Percentiles rank a stretch among this genome's conserved stretches.
Conservation (phyloP, 139 green algal genomes). For the Chlorella sp. region DNA sequence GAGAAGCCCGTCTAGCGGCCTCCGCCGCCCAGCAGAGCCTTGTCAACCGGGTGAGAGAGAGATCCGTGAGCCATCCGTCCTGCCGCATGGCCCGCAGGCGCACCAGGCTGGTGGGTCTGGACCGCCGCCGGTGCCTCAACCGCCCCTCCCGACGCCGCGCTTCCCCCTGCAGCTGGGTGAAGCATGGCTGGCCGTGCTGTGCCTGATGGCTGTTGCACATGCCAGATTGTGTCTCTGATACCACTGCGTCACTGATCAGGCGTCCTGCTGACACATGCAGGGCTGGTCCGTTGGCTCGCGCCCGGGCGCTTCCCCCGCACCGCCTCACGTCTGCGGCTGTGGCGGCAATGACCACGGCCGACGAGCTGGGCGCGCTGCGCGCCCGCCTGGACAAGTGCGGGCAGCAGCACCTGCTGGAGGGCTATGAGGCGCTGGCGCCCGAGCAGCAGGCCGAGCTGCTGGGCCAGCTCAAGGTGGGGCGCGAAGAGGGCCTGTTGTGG, state of each 20-base stretch:
- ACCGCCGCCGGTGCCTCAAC: no score
- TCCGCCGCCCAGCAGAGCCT: no score
- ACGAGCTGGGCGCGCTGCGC: conserved; percentile 15
- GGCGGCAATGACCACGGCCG: not conserved
- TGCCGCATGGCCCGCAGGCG: no score
- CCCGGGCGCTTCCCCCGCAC: no score
- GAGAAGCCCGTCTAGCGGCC: no score
- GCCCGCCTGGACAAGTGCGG: conserved; percentile 24
- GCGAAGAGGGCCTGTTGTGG: not conserved
- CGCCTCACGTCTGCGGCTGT: not conserved
- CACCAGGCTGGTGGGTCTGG: no score
- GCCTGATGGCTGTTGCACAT: not conserved
- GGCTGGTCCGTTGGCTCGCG: not conserved
- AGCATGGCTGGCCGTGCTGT: no score
- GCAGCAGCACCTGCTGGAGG: conserved; percentile 61
- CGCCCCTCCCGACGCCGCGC: no score
- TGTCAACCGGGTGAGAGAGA: no score
- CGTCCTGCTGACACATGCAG: no score
- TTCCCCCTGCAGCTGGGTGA: not conserved
- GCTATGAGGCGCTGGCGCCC: conserved; percentile 48
- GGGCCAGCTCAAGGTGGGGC: conserved; percentile 50
- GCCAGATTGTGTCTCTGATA: not conserved
- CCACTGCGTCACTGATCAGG: not conserved
- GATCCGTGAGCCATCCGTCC: no score
- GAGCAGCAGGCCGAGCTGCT: conserved; percentile 49